Conservation (phyloP, 257 asterid species). For the Eustoma russellianum region DNA sequence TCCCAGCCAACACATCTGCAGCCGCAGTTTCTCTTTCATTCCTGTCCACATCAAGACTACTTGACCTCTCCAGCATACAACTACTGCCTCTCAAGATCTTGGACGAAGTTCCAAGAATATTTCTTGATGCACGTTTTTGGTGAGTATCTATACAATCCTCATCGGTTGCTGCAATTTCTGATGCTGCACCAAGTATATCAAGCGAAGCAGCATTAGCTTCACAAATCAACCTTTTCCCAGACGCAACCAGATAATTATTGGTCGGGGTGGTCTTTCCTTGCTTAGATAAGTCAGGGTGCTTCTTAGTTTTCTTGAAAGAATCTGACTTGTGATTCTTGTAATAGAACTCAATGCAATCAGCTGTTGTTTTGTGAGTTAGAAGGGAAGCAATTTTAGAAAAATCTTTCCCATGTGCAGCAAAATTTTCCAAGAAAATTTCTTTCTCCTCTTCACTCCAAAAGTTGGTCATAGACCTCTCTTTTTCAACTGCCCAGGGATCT, state of each 20-base stretch:
- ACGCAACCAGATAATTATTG: constrained; percentile 56
- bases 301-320: constrained; percentile 52
- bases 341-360: constrained; percentile 93
- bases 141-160: constrained; percentile 35
- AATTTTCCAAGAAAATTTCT: constrained; percentile 70
- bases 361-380: constrained; percentile 62
- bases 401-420: constrained; percentile 62
- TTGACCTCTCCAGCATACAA: constrained; percentile 33
- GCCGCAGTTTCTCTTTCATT: constrained; percentile 75
- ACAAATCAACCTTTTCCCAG: constrained; percentile 73
- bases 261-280: constrained; percentile 46
- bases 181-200: constrained; percentile 73
- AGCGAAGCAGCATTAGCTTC: constrained; percentile 74
- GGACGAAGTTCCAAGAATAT: constrained; percentile 26
- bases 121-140: constrained; percentile 36
- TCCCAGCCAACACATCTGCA: constrained; percentile 96
- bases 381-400: constrained; percentile 72
- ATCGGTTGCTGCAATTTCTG: constrained; percentile 57
- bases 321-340: constrained; percentile 93
- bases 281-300: constrained; percentile 14
- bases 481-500: constrained; percentile 75
- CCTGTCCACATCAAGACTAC: constrained; percentile 42
- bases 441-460: constrained; percentile 74
- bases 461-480: constrained; percentile 60
- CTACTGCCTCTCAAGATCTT: constrained; percentile 32